Conservation (phyloP, 2,329 filamentous ascomycete genomes). For the Lachnellula cervina region DNA sequence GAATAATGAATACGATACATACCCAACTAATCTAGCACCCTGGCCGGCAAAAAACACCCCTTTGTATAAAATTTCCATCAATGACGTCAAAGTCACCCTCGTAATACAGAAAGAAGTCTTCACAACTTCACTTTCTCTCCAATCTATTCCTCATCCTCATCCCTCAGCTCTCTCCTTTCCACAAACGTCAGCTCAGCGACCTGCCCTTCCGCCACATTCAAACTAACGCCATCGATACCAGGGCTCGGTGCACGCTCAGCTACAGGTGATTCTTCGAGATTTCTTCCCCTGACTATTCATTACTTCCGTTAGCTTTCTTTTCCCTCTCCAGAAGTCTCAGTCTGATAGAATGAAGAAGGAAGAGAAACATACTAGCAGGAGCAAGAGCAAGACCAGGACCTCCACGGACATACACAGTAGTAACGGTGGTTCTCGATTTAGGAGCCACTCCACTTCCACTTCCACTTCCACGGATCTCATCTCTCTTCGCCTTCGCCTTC, state of each 20-base stretch:
- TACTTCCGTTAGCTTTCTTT: background rate
- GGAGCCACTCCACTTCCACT: background rate
- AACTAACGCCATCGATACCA: constrained; percentile 25
- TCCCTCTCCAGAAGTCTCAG: background rate
- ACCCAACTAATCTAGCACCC: too few relatives aligned
- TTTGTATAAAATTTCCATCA: too few relatives aligned
- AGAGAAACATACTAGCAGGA: constrained; percentile 13
- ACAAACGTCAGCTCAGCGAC: constrained; percentile 29
- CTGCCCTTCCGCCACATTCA: constrained; percentile 29
- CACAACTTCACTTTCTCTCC: too few relatives aligned
- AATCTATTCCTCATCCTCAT: constrained; percentile 5
- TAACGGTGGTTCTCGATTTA: constrained; percentile 28
- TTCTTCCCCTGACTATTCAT: constrained; percentile 3
- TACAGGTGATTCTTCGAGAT: constrained; percentile 3
- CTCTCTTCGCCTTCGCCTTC: constrained; percentile 3
- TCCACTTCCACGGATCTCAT: background rate
- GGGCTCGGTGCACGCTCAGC: constrained; percentile 18
- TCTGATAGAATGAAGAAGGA: background rate
- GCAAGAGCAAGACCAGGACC: constrained; percentile 13
- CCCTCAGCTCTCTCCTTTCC: constrained; percentile 22
- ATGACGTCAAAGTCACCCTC: too few relatives aligned
- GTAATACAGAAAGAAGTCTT: too few relatives aligned
- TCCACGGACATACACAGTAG: constrained; percentile 29
- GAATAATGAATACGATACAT: too few relatives aligned
- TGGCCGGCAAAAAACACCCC: too few relatives aligned